phyloP scores from a whole-genome alignment of 345 rosid species.

The Boechera divaricarpa region DNA sequence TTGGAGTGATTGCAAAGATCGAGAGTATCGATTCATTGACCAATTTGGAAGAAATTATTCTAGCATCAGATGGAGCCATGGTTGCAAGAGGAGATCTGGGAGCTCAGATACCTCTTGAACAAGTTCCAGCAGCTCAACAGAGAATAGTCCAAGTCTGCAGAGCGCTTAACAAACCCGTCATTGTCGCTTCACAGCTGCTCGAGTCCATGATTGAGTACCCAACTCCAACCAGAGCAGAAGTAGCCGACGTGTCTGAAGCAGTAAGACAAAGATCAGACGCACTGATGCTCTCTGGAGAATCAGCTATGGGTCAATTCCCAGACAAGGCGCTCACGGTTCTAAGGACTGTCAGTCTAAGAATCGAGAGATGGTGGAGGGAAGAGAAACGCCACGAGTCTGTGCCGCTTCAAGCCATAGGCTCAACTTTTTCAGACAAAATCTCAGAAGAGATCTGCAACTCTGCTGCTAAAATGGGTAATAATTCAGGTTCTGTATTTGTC shows the following conservation, averaged over 20 bases:
- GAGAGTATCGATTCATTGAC: slow-evolving; percentile 91
- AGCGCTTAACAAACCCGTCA: slow-evolving; percentile 89
- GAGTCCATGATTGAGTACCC: slow-evolving; percentile 99
- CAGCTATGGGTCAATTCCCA: slow-evolving; percentile 99
- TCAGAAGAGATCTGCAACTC: slow-evolving; percentile 97
- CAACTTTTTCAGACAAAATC: slow-evolving; percentile 72
- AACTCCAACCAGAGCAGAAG: slow-evolving; percentile 99
- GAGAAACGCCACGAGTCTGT: slow-evolving; percentile 83
- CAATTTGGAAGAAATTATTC: slow-evolving; percentile 88
- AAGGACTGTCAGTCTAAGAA: slow-evolving; percentile 90
- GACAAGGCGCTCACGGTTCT: slow-evolving; percentile 95
- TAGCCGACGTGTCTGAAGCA: slow-evolving; percentile 98
- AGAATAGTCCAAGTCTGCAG: slow-evolving; percentile 87
- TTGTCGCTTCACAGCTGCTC: slow-evolving; percentile 93
- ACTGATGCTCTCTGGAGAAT: slow-evolving; percentile 98
- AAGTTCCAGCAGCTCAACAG: slow-evolving; percentile 97
- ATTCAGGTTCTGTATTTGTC: background rate
- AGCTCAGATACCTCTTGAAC: slow-evolving; percentile 85
- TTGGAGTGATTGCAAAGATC: slow-evolving; percentile 92
- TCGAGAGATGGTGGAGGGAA: slow-evolving; percentile 99
- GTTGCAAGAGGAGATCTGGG: slow-evolving; percentile 99
- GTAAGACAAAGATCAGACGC: slow-evolving; percentile 99
- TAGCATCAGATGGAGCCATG: slow-evolving; percentile 99
- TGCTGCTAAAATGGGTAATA: slow-evolving; percentile 97
- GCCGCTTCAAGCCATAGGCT: slow-evolving; percentile 72